These are phyloP conservation scores for Mycena sanguinolenta DNA, from an alignment of 768 basidiomycete genomes.

Conservation along the genomic window DNA sequence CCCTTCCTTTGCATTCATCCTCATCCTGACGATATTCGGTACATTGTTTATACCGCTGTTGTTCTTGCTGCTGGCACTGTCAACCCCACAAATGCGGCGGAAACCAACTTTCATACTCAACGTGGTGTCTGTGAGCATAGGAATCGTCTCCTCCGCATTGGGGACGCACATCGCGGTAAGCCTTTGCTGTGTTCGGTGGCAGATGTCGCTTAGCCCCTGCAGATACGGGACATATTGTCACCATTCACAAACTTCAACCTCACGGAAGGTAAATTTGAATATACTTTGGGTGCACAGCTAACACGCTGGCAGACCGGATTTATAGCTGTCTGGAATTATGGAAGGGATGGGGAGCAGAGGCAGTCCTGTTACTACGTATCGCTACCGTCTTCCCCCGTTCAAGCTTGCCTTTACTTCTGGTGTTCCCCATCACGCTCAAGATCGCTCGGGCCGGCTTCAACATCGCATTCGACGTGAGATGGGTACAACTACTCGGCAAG, in stretches of 20 bases:
- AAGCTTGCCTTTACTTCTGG: not conserved
- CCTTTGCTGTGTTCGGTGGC: no score
- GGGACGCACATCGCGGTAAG: no score
- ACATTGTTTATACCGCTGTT: conserved; percentile 16
- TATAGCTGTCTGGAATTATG: not conserved
- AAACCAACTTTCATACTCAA: conserved; percentile 21
- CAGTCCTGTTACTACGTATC: conserved; percentile 10
- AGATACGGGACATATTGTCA: not conserved
- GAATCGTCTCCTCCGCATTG: not conserved
- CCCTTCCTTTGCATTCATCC: conserved; percentile 11
- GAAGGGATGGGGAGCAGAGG: conserved; percentile 5
- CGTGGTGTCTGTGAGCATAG: not conserved
- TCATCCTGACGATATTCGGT: conserved; percentile 5
- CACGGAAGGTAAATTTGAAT: conserved; percentile 6
- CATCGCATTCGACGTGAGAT: conserved; percentile 8
- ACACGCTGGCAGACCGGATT: not conserved
- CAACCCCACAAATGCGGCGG: conserved; percentile 1
- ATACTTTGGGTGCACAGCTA: not conserved
- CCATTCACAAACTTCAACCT: not conserved
- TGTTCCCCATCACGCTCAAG: conserved; percentile 16
- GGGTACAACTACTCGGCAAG: not conserved
- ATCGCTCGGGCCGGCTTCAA: not conserved
- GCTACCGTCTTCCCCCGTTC: not conserved
- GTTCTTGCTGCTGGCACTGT: conserved; percentile 10
- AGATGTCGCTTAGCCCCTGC: not conserved